A percentile compares a stretch with the other conserved stretches of the same genome.
Evolutionary conservation across 2,329 filamentous ascomycete species (phyloP).

Genomic region (Colletotrichum falcatum): DNA sequence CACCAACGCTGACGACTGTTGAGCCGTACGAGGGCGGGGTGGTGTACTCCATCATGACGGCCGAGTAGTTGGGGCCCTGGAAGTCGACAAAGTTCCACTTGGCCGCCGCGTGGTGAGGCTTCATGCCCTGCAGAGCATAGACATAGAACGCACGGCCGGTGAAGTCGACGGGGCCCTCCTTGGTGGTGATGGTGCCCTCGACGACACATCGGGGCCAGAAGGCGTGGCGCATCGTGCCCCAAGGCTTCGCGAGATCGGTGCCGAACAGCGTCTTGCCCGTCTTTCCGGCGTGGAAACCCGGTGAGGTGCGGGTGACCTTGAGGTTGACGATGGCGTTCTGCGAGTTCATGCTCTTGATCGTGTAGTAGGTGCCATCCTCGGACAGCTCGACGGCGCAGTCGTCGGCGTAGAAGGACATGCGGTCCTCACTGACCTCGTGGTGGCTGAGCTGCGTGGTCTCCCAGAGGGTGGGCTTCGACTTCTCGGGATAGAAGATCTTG

Average conservation of each 20-base stretch:
- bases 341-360: slow-evolving; percentile 91
- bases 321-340: slow-evolving; percentile 85
- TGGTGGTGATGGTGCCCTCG: slow-evolving; percentile 86
- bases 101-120: slow-evolving; percentile 94
- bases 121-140: slow-evolving; percentile 96
- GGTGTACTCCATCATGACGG: slow-evolving; percentile 94
- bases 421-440: slow-evolving; percentile 86
- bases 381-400: slow-evolving; percentile 88
- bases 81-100: slow-evolving; percentile 96
- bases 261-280: slow-evolving; percentile 88
- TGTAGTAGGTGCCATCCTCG: slow-evolving; percentile 84
- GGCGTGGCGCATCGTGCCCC: slow-evolving; percentile 90
- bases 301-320: slow-evolving; percentile 79
- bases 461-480: slow-evolving; percentile 82
- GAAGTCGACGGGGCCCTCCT: slow-evolving; percentile 84
- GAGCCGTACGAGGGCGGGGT: slow-evolving; percentile 93
- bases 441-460: slow-evolving; percentile 83
- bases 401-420: slow-evolving; percentile 86
- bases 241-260: slow-evolving; percentile 86
- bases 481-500: slow-evolving; percentile 87
- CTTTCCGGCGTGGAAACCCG: slow-evolving; percentile 87
- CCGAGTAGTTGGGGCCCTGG: slow-evolving; percentile 87
- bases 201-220: slow-evolving; percentile 93
- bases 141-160: slow-evolving; percentile 83
- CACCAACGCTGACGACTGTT: slow-evolving; percentile 85